These are phyloP conservation scores for Daldinia eschscholtzii DNA, from an alignment of 2,329 filamentous ascomycete species.

Conservation along the genomic window DNA sequence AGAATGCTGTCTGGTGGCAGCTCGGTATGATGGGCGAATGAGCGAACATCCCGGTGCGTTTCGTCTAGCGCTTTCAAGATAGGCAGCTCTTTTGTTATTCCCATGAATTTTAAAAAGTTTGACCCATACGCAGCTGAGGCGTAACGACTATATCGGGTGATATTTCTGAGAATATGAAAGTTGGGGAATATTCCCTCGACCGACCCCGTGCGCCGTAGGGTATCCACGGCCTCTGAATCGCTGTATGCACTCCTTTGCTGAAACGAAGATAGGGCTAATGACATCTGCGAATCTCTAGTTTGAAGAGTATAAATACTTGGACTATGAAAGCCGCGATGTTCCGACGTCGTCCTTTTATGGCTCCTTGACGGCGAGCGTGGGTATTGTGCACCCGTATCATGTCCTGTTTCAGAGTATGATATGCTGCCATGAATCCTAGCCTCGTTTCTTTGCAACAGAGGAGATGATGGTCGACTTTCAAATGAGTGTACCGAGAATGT, in stretches of 20 bases:
- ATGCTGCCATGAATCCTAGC: constrained; percentile 19
- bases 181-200: constrained; percentile 71
- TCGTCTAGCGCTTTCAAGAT: constrained; percentile 59
- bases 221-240: constrained; percentile 62
- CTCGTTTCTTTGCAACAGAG: constrained; percentile 47
- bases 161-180: constrained; percentile 71
- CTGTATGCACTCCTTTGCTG: constrained; percentile 63
- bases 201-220: constrained; percentile 64
- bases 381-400: constrained; percentile 26
- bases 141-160: constrained; percentile 74
- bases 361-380: constrained; percentile 43
- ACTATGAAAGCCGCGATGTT: constrained; percentile 53
- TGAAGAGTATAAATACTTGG: constrained; percentile 72
- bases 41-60: constrained; percentile 71
- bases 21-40: constrained; percentile 73
- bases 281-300: constrained; percentile 68
- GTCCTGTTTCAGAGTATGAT: constrained; percentile 34
- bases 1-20: constrained; percentile 70
- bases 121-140: constrained; percentile 76
- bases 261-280: constrained; percentile 64
- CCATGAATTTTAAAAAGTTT: constrained; percentile 72
- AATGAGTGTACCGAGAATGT: constrained; percentile 65
- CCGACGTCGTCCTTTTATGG: constrained; percentile 52
- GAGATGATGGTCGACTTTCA: constrained; percentile 60
- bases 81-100: constrained; percentile 67